Evolutionary conservation across 441 rosid genomes (phyloP).

Genomic region (Corymbia citriodora): DNA sequence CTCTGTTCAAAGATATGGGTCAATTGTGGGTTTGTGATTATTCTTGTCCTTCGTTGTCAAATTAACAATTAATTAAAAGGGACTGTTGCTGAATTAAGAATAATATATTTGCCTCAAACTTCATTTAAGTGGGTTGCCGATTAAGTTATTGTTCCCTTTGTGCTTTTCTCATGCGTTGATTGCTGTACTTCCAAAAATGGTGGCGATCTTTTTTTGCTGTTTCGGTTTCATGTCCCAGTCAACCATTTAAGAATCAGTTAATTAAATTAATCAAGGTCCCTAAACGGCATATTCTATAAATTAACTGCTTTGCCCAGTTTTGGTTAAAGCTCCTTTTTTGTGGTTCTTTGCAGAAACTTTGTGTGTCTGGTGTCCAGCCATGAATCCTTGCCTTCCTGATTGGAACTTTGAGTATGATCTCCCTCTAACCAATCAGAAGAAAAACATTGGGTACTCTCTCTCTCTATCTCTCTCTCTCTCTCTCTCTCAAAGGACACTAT

Average conservation of each 20-base stretch:
- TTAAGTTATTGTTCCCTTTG: not conserved
- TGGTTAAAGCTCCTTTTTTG: not conserved
- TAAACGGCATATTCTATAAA: not conserved
- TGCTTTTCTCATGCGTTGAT: not conserved
- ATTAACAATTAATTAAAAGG: not conserved
- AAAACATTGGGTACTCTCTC: constrained; percentile 27
- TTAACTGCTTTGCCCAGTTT: not conserved
- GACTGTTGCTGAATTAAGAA: not conserved
- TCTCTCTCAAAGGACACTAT: not conserved
- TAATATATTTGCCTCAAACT: not conserved
- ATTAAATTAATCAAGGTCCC: not conserved
- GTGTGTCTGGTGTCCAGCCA: constrained; percentile 23
- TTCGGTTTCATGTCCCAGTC: not conserved
- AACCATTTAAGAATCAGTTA: not conserved
- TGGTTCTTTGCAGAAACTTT: constrained; percentile 8
- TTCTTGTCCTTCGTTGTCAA: not conserved
- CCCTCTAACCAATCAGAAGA: constrained; percentile 30
- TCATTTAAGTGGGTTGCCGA: not conserved
- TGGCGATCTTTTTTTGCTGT: not conserved
- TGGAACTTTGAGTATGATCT: constrained; percentile 53
- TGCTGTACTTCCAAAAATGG: not conserved
- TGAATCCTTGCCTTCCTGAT: constrained; percentile 48
- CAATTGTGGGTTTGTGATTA: not conserved
- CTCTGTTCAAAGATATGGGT: not conserved
- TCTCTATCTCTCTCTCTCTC: not conserved